Evolutionary conservation across 345 rosid species (phyloP).

Genomic region (Gossypium arboreum): DNA sequence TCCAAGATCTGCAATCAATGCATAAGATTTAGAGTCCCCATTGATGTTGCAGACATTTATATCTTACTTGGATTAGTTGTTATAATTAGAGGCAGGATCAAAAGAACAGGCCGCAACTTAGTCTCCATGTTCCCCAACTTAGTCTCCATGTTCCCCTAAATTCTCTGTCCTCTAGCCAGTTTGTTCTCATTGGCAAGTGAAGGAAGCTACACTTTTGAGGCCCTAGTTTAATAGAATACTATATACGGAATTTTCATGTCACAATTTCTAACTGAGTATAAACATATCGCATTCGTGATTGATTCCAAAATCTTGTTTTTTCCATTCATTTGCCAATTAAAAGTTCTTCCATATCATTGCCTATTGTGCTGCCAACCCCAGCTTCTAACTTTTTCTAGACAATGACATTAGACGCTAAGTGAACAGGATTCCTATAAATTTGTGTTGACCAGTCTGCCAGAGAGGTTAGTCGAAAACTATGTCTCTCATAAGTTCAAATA

Average conservation of each 20-base stretch:
- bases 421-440: not conserved
- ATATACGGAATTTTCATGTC: not conserved
- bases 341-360: not conserved
- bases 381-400: not conserved
- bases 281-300: not conserved
- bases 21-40: constrained; percentile 7
- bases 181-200: not conserved
- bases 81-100: not conserved
- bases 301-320: not conserved
- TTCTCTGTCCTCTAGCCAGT: not conserved
- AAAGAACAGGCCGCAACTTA: not conserved
- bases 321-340: not conserved
- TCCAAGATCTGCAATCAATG: constrained; percentile 62
- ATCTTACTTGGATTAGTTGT: not conserved
- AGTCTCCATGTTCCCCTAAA: not conserved
- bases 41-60: constrained; percentile 10
- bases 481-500: not conserved
- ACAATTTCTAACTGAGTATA: not conserved
- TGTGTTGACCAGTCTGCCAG: not conserved
- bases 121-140: not conserved
- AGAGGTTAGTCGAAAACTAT: too few species aligned
- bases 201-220: not conserved
- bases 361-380: not conserved
- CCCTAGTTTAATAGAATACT: not conserved
- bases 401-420: not conserved